A percentile compares a stretch with the other conserved stretches of the same genome.
Conservation (phyloP, 1,284 basidiomycete genomes). For the Malassezia yamatoensis region DNA sequence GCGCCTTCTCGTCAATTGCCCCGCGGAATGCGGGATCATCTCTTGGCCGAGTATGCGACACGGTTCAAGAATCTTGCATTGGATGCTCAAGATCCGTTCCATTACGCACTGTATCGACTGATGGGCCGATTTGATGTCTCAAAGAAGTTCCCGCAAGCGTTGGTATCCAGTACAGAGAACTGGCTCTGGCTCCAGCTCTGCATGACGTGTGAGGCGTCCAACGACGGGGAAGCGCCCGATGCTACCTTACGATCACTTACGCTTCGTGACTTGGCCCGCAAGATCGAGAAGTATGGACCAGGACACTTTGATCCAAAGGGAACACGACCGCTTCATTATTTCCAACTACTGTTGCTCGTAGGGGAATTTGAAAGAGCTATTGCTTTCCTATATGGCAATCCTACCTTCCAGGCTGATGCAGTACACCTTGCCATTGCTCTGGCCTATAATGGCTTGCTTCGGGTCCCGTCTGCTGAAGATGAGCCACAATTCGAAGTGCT, state of each 20-base stretch:
- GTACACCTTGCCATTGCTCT: slow-evolving; percentile 86
- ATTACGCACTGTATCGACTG: slow-evolving; percentile 86
- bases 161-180: slow-evolving; percentile 86
- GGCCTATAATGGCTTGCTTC: slow-evolving; percentile 82
- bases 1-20: slow-evolving; percentile 28
- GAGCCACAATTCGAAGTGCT: slow-evolving; percentile 57
- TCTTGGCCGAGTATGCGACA: slow-evolving; percentile 79
- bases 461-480: slow-evolving; percentile 66
- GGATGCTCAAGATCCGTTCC: slow-evolving; percentile 71
- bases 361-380: slow-evolving; percentile 92
- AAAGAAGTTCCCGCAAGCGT: slow-evolving; percentile 67
- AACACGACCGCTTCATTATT: slow-evolving; percentile 62
- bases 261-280: slow-evolving; percentile 66
- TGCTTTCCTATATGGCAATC: slow-evolving; percentile 76
- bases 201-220: slow-evolving; percentile 54
- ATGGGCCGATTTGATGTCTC: slow-evolving; percentile 82
- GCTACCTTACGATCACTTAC: slow-evolving; percentile 54
- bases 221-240: slow-evolving; percentile 27
- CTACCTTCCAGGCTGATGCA: slow-evolving; percentile 80
- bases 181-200: slow-evolving; percentile 97
- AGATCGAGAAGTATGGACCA: slow-evolving; percentile 66
- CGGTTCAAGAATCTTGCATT: slow-evolving; percentile 56
- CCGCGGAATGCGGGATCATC: slow-evolving; percentile 58
- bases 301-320: slow-evolving; percentile 78
- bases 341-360: slow-evolving; percentile 77